Percentiles rank a stretch among this genome's conserved stretches.
These are phyloP conservation scores for Eucalyptus erythrocorys DNA, from an alignment of 345 rosid species.

Conservation along the genomic window DNA sequence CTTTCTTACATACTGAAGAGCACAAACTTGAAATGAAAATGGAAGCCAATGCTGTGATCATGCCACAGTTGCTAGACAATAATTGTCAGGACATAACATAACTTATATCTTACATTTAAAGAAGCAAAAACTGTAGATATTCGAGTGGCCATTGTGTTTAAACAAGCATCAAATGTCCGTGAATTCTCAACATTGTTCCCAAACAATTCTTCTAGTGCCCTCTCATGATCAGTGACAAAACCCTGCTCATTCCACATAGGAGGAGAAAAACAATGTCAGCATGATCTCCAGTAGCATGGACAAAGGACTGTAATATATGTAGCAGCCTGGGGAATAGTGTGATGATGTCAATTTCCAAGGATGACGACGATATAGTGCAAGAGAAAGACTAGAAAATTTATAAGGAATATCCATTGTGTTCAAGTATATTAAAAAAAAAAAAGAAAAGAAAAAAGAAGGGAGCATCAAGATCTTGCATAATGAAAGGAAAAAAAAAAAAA, in stretches of 20 bases:
- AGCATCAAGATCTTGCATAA: background rate
- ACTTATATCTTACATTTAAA: conserved; percentile 35
- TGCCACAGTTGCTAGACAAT: background rate
- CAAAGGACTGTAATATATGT: background rate
- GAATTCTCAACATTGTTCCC: conserved; percentile 46
- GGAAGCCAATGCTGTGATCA: background rate
- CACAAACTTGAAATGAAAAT: background rate
- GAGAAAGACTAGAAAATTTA: background rate
- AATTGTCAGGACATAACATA: background rate
- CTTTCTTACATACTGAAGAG: background rate
- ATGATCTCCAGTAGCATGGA: background rate
- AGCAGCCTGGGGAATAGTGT: background rate
- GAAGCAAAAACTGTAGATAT: conserved; percentile 93
- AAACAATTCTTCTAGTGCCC: conserved; percentile 56
- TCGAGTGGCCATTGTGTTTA: conserved; percentile 76
- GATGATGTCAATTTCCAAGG: background rate
- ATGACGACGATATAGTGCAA: background rate
- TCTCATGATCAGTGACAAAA: conserved; percentile 84
- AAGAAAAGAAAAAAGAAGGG: background rate
- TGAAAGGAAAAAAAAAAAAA: background rate
- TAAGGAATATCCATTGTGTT: background rate
- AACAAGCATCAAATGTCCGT: conserved; percentile 47
- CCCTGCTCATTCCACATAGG: conserved; percentile 39
- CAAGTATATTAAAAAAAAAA: background rate
- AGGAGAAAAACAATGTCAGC: background rate